Evolutionary conservation across 306 rosid genomes (phyloP).

Genomic region (Glycine soja): DNA sequence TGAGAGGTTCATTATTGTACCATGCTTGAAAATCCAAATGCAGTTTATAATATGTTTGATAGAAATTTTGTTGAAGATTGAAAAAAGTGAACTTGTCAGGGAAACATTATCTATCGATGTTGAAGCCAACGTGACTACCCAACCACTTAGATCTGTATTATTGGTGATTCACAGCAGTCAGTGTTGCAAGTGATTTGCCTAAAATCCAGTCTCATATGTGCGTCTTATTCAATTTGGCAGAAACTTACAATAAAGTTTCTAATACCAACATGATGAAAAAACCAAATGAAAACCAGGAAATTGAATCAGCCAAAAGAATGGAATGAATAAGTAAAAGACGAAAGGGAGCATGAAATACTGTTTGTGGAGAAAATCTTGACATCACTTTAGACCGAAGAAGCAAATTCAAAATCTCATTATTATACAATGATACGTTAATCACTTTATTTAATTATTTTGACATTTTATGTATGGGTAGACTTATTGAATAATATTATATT

Average conservation of each 20-base stretch:
- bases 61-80: background rate
- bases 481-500: background rate
- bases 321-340: slow-evolving; percentile 44
- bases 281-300: slow-evolving; percentile 42
- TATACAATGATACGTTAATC: background rate
- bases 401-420: background rate
- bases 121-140: slow-evolving; percentile 45
- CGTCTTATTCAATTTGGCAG: slow-evolving; percentile 46
- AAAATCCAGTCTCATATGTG: slow-evolving; percentile 41
- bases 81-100: slow-evolving; percentile 12
- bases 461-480: background rate
- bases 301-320: slow-evolving; percentile 44
- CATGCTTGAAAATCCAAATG: slow-evolving; percentile 5
- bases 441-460: background rate
- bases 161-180: slow-evolving; percentile 20
- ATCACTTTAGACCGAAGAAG: too few species aligned
- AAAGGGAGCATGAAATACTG: slow-evolving; percentile 36
- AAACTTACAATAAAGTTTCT: slow-evolving; percentile 24
- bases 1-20: slow-evolving; percentile 15
- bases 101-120: slow-evolving; percentile 49
- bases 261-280: slow-evolving; percentile 48
- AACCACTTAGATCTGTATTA: slow-evolving; percentile 49
- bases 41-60: background rate
- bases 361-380: slow-evolving; percentile 26
- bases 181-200: slow-evolving; percentile 43